phyloP scores from a whole-genome alignment of 2,329 filamentous ascomycete genomes.

The Macroventuria anomochaeta region DNA sequence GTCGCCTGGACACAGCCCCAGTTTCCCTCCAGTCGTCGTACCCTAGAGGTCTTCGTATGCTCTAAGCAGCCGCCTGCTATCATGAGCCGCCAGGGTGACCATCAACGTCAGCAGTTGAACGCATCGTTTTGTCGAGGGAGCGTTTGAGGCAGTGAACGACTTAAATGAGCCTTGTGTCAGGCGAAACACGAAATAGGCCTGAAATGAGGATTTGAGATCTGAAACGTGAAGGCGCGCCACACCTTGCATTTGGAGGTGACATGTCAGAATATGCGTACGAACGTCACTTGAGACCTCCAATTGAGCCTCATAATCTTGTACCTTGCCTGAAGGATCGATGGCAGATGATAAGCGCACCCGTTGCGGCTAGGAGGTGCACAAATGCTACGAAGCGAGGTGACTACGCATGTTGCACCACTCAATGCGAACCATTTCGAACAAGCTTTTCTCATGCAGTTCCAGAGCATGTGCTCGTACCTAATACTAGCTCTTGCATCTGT shows the following conservation, averaged over 20 bases:
- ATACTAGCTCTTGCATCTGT: neutral
- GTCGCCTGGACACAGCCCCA: no score
- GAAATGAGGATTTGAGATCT: slow-evolving; percentile 25
- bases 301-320: neutral
- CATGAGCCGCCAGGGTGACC: neutral
- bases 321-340: neutral
- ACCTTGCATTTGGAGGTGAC: slow-evolving; percentile 2
- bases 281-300: neutral
- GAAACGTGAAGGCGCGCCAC: slow-evolving; percentile 30
- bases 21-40: neutral
- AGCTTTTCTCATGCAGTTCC: neutral
- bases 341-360: neutral
- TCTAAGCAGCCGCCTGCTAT: neutral
- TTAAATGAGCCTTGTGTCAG: slow-evolving; percentile 24
- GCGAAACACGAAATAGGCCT: slow-evolving; percentile 26
- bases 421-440: neutral
- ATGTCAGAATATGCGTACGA: neutral
- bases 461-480: slow-evolving; percentile 5
- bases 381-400: neutral
- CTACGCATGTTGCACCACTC: neutral
- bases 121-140: slow-evolving; percentile 14
- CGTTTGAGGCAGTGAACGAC: slow-evolving; percentile 7
- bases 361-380: no score
- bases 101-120: neutral
- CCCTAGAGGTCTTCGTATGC: neutral